Conservation (phyloP, 805 yeast species). For the Ogataea henricii region DNA sequence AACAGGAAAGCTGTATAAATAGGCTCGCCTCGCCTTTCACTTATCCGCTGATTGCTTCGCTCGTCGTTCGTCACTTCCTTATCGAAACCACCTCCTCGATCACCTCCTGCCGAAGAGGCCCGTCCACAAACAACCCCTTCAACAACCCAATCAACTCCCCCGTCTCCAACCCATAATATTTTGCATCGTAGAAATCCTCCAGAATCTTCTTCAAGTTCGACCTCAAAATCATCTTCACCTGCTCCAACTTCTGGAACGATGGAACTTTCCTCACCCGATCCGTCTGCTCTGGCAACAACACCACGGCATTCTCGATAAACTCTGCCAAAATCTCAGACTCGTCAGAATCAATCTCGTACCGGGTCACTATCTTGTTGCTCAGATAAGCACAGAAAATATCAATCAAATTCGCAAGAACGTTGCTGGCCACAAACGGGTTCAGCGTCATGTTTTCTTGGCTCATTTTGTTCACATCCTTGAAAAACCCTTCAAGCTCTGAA, state of each 20-base stretch:
- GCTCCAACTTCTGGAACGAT: constrained; percentile 32
- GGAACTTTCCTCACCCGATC: constrained; percentile 22
- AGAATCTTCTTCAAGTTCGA: constrained; percentile 47
- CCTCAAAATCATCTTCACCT: constrained; percentile 29
- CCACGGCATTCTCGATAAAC: constrained; percentile 15
- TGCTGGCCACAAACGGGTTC: constrained; percentile 26
- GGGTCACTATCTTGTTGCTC: constrained; percentile 20
- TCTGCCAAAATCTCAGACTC: constrained; percentile 31
- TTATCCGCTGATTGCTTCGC: neutral
- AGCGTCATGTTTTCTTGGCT: constrained; percentile 16
- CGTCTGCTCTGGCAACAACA: constrained; percentile 7
- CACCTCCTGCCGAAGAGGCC: constrained; percentile 45
- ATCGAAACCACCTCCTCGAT: constrained; percentile 49
- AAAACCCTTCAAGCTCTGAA: constrained; percentile 15
- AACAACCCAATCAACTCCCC: constrained; percentile 46
- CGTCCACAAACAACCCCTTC: constrained; percentile 46
- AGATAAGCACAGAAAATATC: constrained; percentile 22
- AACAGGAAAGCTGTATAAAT: no score
- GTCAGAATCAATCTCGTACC: constrained; percentile 35
- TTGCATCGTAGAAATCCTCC: constrained; percentile 53
- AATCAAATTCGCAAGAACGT: constrained; percentile 20
- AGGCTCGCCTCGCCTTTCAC: no score
- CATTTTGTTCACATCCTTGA: constrained; percentile 14
- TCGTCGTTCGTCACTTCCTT: constrained; percentile 8
- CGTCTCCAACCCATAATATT: constrained; percentile 49